Base-by-base conservation (phyloP, 1,139 yeast genomes). In the Chernovozyma aurita region DNA sequence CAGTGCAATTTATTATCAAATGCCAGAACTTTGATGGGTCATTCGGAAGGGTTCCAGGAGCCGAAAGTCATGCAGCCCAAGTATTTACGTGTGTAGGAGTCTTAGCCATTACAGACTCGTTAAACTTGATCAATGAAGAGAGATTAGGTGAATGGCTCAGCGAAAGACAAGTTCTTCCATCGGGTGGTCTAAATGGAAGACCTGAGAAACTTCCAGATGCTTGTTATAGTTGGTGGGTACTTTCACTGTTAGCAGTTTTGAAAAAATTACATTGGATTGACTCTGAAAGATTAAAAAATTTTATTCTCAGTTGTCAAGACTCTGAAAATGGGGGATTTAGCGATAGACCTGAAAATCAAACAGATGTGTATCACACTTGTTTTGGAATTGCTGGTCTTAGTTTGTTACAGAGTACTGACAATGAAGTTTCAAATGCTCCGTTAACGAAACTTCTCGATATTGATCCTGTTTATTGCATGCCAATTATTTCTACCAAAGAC, bases 221-320 rank as follows among this genome's bases (percentile, higher is more conserved):
- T 13, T 92, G 99, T 56, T 92, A 92, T 55, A 81, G 94, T 52
- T 94, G 97, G 97, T 92, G 98, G 98, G 96, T 88, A 5, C 59
- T 90, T 30, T 83, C 95, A 1, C 75, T 92, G 1, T 62, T 92
- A 35, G 75, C 85, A 0, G 82, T 90, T 36, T 64, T 92, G 18
- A 75, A 65, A 0, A 77, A 73, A 43, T 57, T 78, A 18, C 75
- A 83, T 42, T 88, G 95, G 90, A 83, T 94, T 15, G 82, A 87
- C 50, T 68, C 69, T 30, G 69, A 59, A 2, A 76, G 73, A 48
- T 63, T 92, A 37, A 71, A 75, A 37, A 53, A 57, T 1, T 92
- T 87, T 51, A 88, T 94, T 13, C 59, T 90, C 24, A 56, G 61
- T 1, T 82, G 95, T 34, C 98, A 92, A 55, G 97, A 92, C 55